These are phyloP conservation scores for Globisporangium nodosum DNA, from an alignment of 352 stramenopile species.

Conservation along the genomic window DNA sequence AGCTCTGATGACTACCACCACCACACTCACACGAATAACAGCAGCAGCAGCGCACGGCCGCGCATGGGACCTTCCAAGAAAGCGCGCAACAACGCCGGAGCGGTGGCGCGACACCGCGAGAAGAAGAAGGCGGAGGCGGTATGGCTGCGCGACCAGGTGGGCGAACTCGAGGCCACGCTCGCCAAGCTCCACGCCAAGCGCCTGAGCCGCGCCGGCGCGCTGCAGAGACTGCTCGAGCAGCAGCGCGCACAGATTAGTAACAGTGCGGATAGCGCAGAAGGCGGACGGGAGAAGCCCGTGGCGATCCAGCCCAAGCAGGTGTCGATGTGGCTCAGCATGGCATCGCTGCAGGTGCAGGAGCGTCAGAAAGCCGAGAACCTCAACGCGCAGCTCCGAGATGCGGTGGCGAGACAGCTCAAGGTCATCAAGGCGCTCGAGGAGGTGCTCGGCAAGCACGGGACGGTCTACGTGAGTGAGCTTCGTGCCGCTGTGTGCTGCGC, in stretches of 20 bases:
- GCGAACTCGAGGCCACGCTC: slow-evolving; percentile 11
- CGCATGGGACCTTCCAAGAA: neutral
- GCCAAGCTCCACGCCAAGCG: slow-evolving; percentile 1
- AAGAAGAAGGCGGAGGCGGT: slow-evolving; percentile 10
- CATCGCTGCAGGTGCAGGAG: slow-evolving; percentile 35
- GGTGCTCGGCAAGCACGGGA: slow-evolving; percentile 23
- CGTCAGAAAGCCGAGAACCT: slow-evolving; percentile 33
- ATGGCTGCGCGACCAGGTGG: slow-evolving; percentile 3
- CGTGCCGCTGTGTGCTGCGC: neutral
- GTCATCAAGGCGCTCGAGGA: slow-evolving; percentile 31
- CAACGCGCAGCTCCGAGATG: slow-evolving; percentile 35
- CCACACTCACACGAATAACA: neutral
- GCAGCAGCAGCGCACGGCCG: neutral
- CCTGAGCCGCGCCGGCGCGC: neutral
- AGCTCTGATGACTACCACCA: neutral
- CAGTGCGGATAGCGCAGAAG: neutral
- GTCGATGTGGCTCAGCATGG: slow-evolving; percentile 39
- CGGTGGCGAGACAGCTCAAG: slow-evolving; percentile 35
- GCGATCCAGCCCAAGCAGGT: slow-evolving; percentile 13
- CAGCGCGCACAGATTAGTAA: neutral
- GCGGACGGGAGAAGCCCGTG: neutral
- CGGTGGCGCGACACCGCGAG: slow-evolving; percentile 11
- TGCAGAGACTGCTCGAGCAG: slow-evolving; percentile 8
- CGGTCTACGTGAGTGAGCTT: slow-evolving; percentile 1
- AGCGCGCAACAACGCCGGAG: slow-evolving; percentile 9